Base-by-base conservation (phyloP, 306 rosid genomes). In the Betula pendula region DNA sequence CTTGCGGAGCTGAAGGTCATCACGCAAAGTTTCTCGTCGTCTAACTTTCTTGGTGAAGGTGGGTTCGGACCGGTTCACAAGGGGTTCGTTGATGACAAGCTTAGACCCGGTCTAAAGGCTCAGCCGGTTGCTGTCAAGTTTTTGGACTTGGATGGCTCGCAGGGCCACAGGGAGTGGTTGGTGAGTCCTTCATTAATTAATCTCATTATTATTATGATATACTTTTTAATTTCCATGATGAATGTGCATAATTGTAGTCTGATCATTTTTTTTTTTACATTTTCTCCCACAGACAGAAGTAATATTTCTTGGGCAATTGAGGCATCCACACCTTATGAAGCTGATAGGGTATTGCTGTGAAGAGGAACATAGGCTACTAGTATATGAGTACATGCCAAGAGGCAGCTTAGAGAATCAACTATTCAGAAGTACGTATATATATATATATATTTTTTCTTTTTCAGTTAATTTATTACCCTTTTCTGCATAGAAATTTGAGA, bases 121-220 rank as follows among this genome's bases (percentile, higher is more conserved):
- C 99, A 92, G 75, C 90, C 99, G 2, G 99, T 92, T 3, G 99
- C 99, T 16, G 97, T 96, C 9, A 96, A 96, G 89, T 91, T 88
- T 63, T 72, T 96, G 77, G 92, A 96, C 68, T 79, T 91, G 91
- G 98, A 91, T 75, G 99, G 99, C 14, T 0, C 89, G 0, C 99
- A 96, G 59, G 99, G 99, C n/a, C 99, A 96, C 35, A 84, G 84
- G 40, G 99, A 96, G 88, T 96, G 99, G 99, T 76, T 96, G 99
- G 99, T 96, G 44, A 66, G 98, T 85, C 3, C 20, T 6, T 35
- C 6, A 5, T n/a, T n/a, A 6, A 10, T 22, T 20, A 20, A 10
- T 17, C 22, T 35, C n/a, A 14, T 44, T 42, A 27, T 5, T 71
- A 31, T 45, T 42, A 5, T 50, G 38, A 51, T 49, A 13, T 11